These are phyloP conservation scores for Gilbertella persicaria DNA, from an alignment of 371 early-diverging fungal species.

Conservation along the genomic window DNA sequence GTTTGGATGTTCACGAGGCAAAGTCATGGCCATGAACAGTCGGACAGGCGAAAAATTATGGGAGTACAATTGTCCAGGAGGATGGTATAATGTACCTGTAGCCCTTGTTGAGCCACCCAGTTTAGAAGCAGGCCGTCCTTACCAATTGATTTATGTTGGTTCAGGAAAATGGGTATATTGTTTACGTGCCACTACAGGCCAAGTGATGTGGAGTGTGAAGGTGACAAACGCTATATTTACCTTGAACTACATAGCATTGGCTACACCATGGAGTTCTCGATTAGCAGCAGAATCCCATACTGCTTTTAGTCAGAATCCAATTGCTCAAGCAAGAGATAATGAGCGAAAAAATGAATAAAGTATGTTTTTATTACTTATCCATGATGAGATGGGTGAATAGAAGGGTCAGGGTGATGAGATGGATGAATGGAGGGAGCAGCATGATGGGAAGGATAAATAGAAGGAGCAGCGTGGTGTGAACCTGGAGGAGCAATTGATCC, in stretches of 20 bases:
- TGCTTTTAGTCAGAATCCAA: conserved; percentile 18
- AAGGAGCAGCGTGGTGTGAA: not conserved
- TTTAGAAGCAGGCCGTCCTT: not conserved
- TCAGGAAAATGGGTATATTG: conserved; percentile 32
- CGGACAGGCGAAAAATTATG: conserved; percentile 30
- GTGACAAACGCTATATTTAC: conserved; percentile 25
- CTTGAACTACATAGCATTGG: conserved; percentile 31
- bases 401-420: not conserved
- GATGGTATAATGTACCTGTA: conserved; percentile 25
- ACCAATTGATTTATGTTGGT: conserved; percentile 26
- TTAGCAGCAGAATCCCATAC: conserved; percentile 31
- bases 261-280: conserved; percentile 40
- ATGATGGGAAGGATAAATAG: conserved; percentile 1
- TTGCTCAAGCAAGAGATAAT: conserved; percentile 7
- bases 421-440: not conserved
- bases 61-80: conserved; percentile 36
- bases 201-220: conserved; percentile 25
- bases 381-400: not conserved
- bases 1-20: conserved; percentile 27
- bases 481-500: not conserved
- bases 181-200: conserved; percentile 23
- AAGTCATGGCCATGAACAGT: conserved; percentile 31
- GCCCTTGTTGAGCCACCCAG: conserved; percentile 28
- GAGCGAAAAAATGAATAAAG: conserved; percentile 3
- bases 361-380: not conserved